Percentiles rank a stretch among this genome's conserved stretches.
Evolutionary conservation across 2,329 filamentous ascomycete genomes (phyloP).

Genomic region (Fusarium aywerte): DNA sequence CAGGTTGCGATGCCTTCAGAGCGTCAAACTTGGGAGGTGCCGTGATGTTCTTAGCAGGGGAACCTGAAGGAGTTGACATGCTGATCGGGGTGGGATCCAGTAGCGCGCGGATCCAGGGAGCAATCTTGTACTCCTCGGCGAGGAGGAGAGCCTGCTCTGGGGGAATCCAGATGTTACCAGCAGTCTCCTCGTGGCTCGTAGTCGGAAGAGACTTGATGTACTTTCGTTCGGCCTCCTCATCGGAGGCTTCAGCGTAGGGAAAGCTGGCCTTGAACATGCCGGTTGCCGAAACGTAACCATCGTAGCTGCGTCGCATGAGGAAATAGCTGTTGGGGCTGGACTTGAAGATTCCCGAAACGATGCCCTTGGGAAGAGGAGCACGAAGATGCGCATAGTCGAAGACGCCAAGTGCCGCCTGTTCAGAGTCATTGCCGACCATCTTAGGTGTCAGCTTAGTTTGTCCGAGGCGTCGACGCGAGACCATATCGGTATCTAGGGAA

Average conservation of each 20-base stretch:
- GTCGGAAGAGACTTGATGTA: conserved; percentile 85
- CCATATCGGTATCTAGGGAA: conserved; percentile 74
- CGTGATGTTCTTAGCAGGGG: conserved; percentile 78
- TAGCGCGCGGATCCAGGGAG: conserved; percentile 89
- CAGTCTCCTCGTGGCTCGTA: conserved; percentile 90
- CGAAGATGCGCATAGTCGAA: conserved; percentile 98
- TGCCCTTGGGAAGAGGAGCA: conserved; percentile 89
- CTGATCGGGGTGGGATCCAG: conserved; percentile 86
- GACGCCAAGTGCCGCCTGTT: conserved; percentile 77
- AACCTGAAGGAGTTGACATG: conserved; percentile 67
- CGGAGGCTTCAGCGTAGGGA: conserved; percentile 76
- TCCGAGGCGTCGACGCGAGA: conserved; percentile 86
- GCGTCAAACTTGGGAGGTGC: conserved; percentile 84
- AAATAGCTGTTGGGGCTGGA: conserved; percentile 93
- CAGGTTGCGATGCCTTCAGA: conserved; percentile 54
- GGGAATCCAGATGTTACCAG: conserved; percentile 96
- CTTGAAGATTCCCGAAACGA: conserved; percentile 93
- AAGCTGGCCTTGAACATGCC: conserved; percentile 95
- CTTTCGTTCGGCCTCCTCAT: conserved; percentile 80
- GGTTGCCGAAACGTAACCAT: conserved; percentile 85
- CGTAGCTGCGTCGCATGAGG: conserved; percentile 89
- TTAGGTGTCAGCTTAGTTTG: conserved; percentile 91
- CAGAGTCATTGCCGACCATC: conserved; percentile 78
- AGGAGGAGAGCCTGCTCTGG: conserved; percentile 83
- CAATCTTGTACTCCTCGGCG: conserved; percentile 87